Conservation (phyloP, 2,329 filamentous ascomycete genomes). For the Cryphonectria naterciae region DNA sequence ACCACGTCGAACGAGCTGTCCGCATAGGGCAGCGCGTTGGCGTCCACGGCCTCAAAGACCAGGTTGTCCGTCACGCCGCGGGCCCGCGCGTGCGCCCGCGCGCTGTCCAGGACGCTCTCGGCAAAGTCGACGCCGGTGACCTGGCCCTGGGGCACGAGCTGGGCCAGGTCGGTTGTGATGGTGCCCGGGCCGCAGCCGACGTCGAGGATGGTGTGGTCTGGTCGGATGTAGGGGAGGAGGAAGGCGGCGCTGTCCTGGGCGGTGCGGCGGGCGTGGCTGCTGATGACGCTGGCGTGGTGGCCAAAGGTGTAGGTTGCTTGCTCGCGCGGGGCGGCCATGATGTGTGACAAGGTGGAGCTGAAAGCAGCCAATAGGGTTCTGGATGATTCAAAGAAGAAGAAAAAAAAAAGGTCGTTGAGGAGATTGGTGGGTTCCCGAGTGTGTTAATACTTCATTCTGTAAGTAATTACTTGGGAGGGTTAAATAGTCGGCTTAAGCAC, state of each 20-base stretch:
- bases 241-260: slow-evolving; percentile 49
- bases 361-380: neutral
- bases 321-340: slow-evolving; percentile 29
- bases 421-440: neutral
- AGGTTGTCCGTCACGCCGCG: slow-evolving; percentile 30
- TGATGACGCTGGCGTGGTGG: slow-evolving; percentile 43
- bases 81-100: slow-evolving; percentile 32
- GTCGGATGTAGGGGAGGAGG: slow-evolving; percentile 46
- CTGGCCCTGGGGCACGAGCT: slow-evolving; percentile 44
- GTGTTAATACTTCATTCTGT: neutral
- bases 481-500: neutral
- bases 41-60: slow-evolving; percentile 38
- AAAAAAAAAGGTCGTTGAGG: neutral
- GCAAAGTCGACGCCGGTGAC: slow-evolving; percentile 47
- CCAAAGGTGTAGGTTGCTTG: slow-evolving; percentile 40
- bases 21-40: slow-evolving; percentile 45
- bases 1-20: slow-evolving; percentile 48
- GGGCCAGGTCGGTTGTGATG: slow-evolving; percentile 49
- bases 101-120: slow-evolving; percentile 38
- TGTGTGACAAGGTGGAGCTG: neutral
- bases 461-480: no score
- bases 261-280: slow-evolving; percentile 46
- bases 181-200: slow-evolving; percentile 54
- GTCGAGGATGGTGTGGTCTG: slow-evolving; percentile 47
- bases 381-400: neutral